Evolutionary conservation across 768 basidiomycete species (phyloP).

Genomic region (Dioszegia hungarica): DNA sequence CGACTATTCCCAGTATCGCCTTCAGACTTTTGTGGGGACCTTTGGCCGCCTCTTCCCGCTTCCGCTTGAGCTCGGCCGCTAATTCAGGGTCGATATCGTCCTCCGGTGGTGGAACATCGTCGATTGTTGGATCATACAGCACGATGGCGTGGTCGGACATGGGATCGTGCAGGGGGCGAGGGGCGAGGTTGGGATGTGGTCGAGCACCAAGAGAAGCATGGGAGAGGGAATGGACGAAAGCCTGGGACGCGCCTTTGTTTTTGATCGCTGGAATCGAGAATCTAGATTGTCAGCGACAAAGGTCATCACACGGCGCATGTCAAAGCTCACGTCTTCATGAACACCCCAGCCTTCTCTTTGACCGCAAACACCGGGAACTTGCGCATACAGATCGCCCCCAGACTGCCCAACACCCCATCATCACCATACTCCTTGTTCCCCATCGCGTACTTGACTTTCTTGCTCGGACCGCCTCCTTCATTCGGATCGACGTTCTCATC

Average conservation of each 20-base stretch:
- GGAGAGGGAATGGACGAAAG: slow-evolving; percentile 55
- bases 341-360: slow-evolving; percentile 44
- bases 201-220: slow-evolving; percentile 79
- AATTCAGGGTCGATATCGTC: slow-evolving; percentile 52
- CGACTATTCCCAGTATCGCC: slow-evolving; percentile 52
- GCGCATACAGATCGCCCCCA: slow-evolving; percentile 50
- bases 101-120: slow-evolving; percentile 54
- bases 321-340: slow-evolving; percentile 42
- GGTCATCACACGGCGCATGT: too few relatives aligned
- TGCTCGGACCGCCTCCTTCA: slow-evolving; percentile 52
- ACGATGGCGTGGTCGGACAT: slow-evolving; percentile 98
- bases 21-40: slow-evolving; percentile 86
- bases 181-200: slow-evolving; percentile 70
- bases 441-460: slow-evolving; percentile 59
- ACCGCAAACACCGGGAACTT: slow-evolving; percentile 56
- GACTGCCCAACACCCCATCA: slow-evolving; percentile 60
- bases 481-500: slow-evolving; percentile 55
- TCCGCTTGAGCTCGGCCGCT: slow-evolving; percentile 54
- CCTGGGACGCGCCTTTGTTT: slow-evolving; percentile 23
- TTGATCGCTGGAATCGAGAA: slow-evolving; percentile 73
- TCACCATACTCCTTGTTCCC: slow-evolving; percentile 61
- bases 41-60: slow-evolving; percentile 64
- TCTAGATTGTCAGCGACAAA: slow-evolving; percentile 49
- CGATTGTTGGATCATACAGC: slow-evolving; percentile 91
- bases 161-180: slow-evolving; percentile 91